Percentiles rank a stretch among this genome's conserved stretches.
phyloP scores from a whole-genome alignment of 805 yeast genomes.

The Ogataea nakhonphanomensis region DNA sequence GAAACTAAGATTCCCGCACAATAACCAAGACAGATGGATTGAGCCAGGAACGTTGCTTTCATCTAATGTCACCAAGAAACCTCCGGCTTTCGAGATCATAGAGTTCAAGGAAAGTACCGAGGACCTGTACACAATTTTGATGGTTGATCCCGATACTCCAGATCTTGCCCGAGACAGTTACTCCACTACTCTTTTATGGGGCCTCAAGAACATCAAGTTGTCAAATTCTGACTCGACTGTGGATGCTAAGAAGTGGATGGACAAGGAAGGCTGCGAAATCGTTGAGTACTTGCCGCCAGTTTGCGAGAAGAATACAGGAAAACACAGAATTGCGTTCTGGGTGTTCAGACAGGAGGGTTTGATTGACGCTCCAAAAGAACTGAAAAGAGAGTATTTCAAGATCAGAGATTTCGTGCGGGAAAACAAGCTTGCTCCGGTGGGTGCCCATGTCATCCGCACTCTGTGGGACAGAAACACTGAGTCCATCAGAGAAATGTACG shows the following conservation, averaged over 20 bases:
- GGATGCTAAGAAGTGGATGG: conserved; percentile 39
- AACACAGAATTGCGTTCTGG: conserved; percentile 85
- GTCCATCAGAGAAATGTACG: conserved; percentile 65
- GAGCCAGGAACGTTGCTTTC: conserved; percentile 78
- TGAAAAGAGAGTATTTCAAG: conserved; percentile 53
- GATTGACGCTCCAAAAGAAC: conserved; percentile 20
- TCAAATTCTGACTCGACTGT: conserved; percentile 56
- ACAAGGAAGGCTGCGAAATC: conserved; percentile 40
- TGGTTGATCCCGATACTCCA: conserved; percentile 92
- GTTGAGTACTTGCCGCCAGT: conserved; percentile 72
- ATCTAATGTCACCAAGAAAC: conserved; percentile 65
- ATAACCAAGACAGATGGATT: conserved; percentile 61
- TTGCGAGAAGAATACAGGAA: conserved; percentile 84
- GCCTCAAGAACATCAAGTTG: conserved; percentile 63
- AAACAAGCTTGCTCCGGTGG: conserved; percentile 67
- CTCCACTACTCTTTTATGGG: conserved; percentile 74
- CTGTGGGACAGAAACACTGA: conserved; percentile 74
- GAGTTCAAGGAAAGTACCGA: conserved; percentile 57
- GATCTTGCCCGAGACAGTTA: conserved; percentile 66
- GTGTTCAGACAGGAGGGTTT: conserved; percentile 67
- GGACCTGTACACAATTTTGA: conserved; percentile 67
- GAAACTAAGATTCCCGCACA: conserved; percentile 69
- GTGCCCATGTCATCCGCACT: conserved; percentile 91
- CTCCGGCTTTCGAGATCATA: conserved; percentile 75
- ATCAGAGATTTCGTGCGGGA: conserved; percentile 62